phyloP scores from a whole-genome alignment of 306 rosid genomes.

The Aeschynomene evenia region DNA sequence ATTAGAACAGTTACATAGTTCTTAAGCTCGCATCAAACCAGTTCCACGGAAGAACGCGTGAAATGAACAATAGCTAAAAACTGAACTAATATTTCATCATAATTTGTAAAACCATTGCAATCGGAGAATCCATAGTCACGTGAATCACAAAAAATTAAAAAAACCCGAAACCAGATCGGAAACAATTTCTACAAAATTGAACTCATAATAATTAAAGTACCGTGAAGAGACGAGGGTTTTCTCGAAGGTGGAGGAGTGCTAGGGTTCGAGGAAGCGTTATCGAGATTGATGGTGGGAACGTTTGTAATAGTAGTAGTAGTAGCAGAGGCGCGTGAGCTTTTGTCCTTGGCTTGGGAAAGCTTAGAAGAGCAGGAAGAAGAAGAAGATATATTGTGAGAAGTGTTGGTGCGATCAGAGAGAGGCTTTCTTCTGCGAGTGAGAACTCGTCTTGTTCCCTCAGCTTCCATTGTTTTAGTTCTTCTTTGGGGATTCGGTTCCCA shows the following conservation, averaged over 20 bases:
- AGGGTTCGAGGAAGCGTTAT: constrained; percentile 28
- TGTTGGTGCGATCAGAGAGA: constrained; percentile 69
- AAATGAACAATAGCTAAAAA: background rate
- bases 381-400: constrained; percentile 28
- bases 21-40: background rate
- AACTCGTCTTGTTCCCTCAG: constrained; percentile 17
- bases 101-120: background rate
- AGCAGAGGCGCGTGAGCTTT: background rate
- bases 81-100: background rate
- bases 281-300: background rate
- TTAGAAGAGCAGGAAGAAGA: constrained; percentile 15
- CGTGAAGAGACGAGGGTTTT: constrained; percentile 16
- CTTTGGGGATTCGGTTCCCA: background rate
- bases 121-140: background rate
- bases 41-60: too few relatives aligned
- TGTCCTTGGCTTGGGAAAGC: background rate
- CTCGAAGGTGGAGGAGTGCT: constrained; percentile 7
- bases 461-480: constrained; percentile 49
- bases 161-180: background rate
- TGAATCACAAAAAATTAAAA: background rate
- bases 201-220: constrained; percentile 5
- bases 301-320: too few relatives aligned
- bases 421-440: constrained; percentile 44
- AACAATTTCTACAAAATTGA: background rate
- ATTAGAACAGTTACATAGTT: background rate